Evolutionary conservation across 1,139 yeast species (phyloP), one percentile per base, ranked within the genome.

Genomic region (Debaryomyces robertsiae): DNA sequence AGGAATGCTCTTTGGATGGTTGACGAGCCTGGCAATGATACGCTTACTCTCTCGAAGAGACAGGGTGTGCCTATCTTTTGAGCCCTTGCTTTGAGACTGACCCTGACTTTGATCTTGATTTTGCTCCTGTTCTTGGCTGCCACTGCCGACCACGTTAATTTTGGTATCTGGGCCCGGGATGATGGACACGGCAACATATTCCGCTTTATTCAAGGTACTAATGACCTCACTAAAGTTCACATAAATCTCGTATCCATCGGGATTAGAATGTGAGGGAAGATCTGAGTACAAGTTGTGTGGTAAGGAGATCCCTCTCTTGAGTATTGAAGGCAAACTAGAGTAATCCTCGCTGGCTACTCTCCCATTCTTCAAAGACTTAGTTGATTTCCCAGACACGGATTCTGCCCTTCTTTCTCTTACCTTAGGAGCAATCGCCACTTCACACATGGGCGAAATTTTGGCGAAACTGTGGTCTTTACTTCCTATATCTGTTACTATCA

Each of bases 361-460:
- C 4, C 68, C 60, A 1, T 73, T 61, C 22, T 65, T 62, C 5
- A 65, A 56, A 10, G 69, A 54, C 32, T 54, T 58, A 1, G 65
- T 57, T 9, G 69, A 54, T 32, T 55, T 58, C 1, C 52, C 45
- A 1, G 57, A 43, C 2, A 50, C 46, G 1, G 58, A 57, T 3
- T 58, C 50, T 6, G 66, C 39, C 32, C 61, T 59, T 53, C 63
- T 65, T 51, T 67, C 67, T 49, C 81, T 63, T 18, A 75, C 73
- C 57, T 85, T 84, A 9, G 96, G 97, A 2, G 95, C 90, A 40
- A 93, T 82, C 34, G 88, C 81, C 7, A 91, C 78, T 55, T 91
- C 95, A 18, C 95, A 80, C 46, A 81, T 79, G 2, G 88, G 84
- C 0, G 83, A 76, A 7, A 93, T 63, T 47, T 77, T 74, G 1